Conservation (phyloP, 768 basidiomycete species). For the Pleurotus salmoneostramineus region DNA sequence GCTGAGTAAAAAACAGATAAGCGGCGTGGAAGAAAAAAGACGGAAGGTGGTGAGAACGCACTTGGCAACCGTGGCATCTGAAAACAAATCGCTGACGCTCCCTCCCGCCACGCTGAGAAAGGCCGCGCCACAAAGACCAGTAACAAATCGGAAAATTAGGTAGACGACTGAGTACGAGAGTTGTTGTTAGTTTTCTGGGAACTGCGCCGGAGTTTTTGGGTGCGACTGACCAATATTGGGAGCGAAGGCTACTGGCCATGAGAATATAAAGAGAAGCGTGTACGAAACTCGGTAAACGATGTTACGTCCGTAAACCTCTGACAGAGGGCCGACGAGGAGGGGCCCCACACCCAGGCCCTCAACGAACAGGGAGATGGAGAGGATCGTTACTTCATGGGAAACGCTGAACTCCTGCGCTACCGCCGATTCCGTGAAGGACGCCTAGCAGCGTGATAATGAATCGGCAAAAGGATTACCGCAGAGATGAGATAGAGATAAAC, state of each 20-base stretch:
- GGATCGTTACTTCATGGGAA: constrained; percentile 41
- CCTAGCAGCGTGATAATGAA: constrained; percentile 26
- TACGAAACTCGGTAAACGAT: constrained; percentile 63
- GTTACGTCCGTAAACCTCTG: constrained; percentile 62
- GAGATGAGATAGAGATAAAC: constrained; percentile 15
- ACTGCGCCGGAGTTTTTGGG: not conserved
- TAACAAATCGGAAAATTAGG: constrained; percentile 53
- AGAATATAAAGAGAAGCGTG: constrained; percentile 53
- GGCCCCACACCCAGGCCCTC: constrained; percentile 54
- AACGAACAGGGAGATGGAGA: constrained; percentile 58
- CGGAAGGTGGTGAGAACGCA: constrained; percentile 24
- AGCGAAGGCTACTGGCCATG: constrained; percentile 73
- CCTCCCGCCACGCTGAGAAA: constrained; percentile 58
- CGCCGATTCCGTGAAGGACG: constrained; percentile 59
- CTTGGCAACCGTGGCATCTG: constrained; percentile 56
- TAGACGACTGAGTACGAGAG: constrained; percentile 39
- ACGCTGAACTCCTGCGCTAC: constrained; percentile 48
- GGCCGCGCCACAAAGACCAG: constrained; percentile 52
- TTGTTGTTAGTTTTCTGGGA: not conserved
- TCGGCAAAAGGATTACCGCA: not conserved
- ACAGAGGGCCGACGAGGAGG: constrained; percentile 48
- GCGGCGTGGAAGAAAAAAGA: not conserved
- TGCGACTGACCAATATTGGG: constrained; percentile 51
- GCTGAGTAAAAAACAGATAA: constrained; percentile 13
- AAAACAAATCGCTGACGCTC: constrained; percentile 52